phyloP scores from a whole-genome alignment of 2,329 filamentous ascomycete genomes.

The Microsporum audouinii region DNA sequence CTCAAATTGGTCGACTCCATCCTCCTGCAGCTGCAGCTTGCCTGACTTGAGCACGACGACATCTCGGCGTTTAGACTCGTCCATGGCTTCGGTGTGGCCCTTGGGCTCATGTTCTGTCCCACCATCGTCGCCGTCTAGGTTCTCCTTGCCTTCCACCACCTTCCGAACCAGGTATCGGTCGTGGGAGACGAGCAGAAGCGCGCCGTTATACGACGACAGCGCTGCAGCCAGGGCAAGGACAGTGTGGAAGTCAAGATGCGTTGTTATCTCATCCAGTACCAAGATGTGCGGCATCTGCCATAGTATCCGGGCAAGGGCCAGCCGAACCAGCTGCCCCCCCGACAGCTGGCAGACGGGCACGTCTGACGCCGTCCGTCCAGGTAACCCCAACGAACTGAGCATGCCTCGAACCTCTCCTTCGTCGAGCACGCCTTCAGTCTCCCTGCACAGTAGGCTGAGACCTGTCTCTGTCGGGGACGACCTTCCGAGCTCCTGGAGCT shows the following conservation, averaged over 20 bases:
- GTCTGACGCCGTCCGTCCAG: conserved; percentile 59
- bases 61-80: conserved; percentile 38
- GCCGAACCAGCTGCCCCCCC: conserved; percentile 62
- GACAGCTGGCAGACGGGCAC: conserved; percentile 62
- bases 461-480: conserved; percentile 50
- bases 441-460: conserved; percentile 49
- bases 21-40: conserved; percentile 43
- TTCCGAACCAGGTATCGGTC: conserved; percentile 70
- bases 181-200: conserved; percentile 66
- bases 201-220: conserved; percentile 58
- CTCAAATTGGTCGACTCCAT: conserved; percentile 57
- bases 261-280: conserved; percentile 70
- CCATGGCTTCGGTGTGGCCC: conserved; percentile 27
- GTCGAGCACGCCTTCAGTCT: conserved; percentile 42
- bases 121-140: conserved; percentile 33
- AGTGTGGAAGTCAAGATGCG: conserved; percentile 73
- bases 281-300: conserved; percentile 59
- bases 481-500: conserved; percentile 47
- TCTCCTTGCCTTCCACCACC: conserved; percentile 53
- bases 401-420: conserved; percentile 59
- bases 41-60: conserved; percentile 53
- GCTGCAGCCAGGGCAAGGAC: conserved; percentile 59
- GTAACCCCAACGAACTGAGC: conserved; percentile 57
- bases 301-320: conserved; percentile 57
- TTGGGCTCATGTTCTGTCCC: conserved; percentile 24